Conservation (phyloP, 208 protist genomes). For the Leishmania gerbilli region DNA sequence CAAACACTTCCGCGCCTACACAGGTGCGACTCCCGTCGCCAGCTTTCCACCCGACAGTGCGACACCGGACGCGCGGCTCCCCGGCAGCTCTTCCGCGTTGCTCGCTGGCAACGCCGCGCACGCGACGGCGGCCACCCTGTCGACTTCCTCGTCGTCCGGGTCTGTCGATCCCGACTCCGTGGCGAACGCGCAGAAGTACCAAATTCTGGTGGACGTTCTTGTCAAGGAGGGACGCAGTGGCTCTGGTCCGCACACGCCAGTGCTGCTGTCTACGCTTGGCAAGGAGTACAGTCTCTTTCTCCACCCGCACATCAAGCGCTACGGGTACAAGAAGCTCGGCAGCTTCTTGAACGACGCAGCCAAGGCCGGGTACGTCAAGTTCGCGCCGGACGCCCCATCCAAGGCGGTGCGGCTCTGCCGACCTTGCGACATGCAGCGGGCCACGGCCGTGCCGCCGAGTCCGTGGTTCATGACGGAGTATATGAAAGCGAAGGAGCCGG, state of each 20-base stretch:
- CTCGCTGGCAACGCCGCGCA: background rate
- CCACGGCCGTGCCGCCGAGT: slow-evolving; percentile 47
- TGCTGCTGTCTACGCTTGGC: slow-evolving; percentile 87
- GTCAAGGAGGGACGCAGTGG: slow-evolving; percentile 60
- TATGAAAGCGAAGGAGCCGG: slow-evolving; percentile 30
- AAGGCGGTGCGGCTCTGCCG: slow-evolving; percentile 76
- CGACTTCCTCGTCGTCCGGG: background rate
- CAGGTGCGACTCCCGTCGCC: background rate
- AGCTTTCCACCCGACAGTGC: background rate
- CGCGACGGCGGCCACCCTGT: background rate
- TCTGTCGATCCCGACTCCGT: slow-evolving; percentile 10
- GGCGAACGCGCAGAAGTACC: slow-evolving; percentile 23
- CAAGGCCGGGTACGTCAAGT: slow-evolving; percentile 63
- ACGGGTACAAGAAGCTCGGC: slow-evolving; percentile 84
- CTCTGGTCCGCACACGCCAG: slow-evolving; percentile 45
- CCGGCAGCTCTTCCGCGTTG: background rate
- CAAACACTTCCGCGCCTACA: slow-evolving; percentile 46
- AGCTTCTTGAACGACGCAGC: slow-evolving; percentile 77
- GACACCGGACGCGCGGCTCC: background rate
- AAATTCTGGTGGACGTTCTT: slow-evolving; percentile 67
- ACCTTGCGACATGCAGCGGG: slow-evolving; percentile 51
- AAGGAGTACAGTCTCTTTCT: slow-evolving; percentile 83
- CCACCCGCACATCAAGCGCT: slow-evolving; percentile 47
- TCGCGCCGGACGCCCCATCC: slow-evolving; percentile 63
- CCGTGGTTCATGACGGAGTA: slow-evolving; percentile 56